Percentiles rank a stretch among this genome's conserved stretches.
phyloP scores from a whole-genome alignment of 1,284 basidiomycete genomes.

The Schizophyllum amplum region DNA sequence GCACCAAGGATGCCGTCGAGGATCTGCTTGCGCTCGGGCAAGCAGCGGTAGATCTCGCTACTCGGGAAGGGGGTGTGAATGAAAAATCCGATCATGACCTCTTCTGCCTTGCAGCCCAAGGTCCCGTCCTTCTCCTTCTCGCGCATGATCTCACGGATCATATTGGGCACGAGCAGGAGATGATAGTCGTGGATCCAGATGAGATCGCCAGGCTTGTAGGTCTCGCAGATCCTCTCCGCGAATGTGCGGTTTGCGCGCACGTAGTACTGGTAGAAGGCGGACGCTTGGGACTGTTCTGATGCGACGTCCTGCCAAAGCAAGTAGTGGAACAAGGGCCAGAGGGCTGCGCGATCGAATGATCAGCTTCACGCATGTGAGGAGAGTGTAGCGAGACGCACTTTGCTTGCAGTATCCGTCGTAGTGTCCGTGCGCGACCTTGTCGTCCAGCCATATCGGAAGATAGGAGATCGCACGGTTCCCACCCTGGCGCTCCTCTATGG shows the following conservation, averaged over 20 bases:
- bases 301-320: conserved; percentile 95
- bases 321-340: conserved; percentile 99
- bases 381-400: conserved; percentile 39
- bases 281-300: conserved; percentile 75
- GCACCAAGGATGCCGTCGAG: conserved; percentile 98
- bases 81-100: conserved; percentile 79
- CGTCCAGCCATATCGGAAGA: conserved; percentile 89
- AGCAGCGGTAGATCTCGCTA: conserved; percentile 91
- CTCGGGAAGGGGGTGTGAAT: conserved; percentile 97
- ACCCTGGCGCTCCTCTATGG: conserved; percentile 52
- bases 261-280: conserved; percentile 75
- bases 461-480: conserved; percentile 58
- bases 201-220: conserved; percentile 86
- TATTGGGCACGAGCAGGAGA: conserved; percentile 81
- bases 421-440: conserved; percentile 85
- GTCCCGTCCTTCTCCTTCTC: not conserved
- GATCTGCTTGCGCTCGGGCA: conserved; percentile 87
- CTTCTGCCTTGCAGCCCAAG: conserved; percentile 40
- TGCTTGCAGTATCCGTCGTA: conserved; percentile 98
- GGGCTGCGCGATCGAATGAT: conserved; percentile 36
- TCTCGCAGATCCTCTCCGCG: conserved; percentile 66
- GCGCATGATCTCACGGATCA: conserved; percentile 66
- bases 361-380: not conserved
- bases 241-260: conserved; percentile 83
- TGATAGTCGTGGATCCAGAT: conserved; percentile 93